Evolutionary conservation across 73 alveolate genomes (phyloP).

Genomic region (Blepharisma stoltei): DNA sequence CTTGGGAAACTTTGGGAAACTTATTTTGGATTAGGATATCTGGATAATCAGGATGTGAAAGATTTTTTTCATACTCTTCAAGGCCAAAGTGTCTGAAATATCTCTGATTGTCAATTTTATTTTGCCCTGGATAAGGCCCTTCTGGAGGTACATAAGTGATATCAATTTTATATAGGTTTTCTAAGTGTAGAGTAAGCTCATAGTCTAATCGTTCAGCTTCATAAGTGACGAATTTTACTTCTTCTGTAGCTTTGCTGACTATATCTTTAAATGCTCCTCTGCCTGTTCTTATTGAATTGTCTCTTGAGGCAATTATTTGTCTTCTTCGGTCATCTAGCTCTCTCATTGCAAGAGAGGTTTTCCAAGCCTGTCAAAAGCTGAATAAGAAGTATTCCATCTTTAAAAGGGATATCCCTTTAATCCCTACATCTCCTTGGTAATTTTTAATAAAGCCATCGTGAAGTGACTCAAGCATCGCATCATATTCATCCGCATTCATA

Average conservation of each 20-base stretch:
- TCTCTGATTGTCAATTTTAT: neutral
- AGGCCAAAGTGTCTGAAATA: neutral
- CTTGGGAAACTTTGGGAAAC: neutral
- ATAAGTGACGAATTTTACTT: no score
- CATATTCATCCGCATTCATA: neutral
- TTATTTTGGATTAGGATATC: neutral
- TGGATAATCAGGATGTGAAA: neutral
- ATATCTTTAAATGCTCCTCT: no score
- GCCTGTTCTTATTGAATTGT: no score
- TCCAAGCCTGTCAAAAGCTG: neutral
- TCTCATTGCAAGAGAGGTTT: neutral
- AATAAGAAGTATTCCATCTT: slow-evolving; percentile 18
- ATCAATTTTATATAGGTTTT: neutral
- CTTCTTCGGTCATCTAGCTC: no score
- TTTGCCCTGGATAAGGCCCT: neutral
- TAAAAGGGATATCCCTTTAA: neutral
- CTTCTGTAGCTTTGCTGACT: no score
- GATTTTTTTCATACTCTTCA: neutral
- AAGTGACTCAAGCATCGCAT: neutral
- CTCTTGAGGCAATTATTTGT: no score
- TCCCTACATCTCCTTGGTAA: slow-evolving; percentile 11
- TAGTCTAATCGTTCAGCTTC: slow-evolving; percentile 5
- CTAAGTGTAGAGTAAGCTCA: neutral
- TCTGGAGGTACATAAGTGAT: neutral
- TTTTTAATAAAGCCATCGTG: neutral